Conservation (phyloP, 2,329 filamentous ascomycete species). For the Aplosporella prunicola region DNA sequence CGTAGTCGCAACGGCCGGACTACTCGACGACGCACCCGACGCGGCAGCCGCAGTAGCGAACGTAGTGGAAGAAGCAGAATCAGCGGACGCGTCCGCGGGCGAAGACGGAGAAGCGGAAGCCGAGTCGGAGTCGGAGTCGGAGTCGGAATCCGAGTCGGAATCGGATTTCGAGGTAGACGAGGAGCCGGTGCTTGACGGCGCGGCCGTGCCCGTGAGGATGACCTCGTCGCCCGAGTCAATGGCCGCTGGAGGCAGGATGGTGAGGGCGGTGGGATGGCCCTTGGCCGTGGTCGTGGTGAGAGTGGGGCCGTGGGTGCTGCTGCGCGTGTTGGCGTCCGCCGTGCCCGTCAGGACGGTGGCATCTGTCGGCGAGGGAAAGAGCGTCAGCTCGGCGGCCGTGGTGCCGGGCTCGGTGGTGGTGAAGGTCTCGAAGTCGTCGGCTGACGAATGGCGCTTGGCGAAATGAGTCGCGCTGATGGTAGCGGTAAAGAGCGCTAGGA, state of each 20-base stretch:
- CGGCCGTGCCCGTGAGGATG: not conserved
- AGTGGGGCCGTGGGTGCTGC: not conserved
- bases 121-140: not conserved
- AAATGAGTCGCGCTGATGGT: too few relatives aligned
- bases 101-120: not conserved
- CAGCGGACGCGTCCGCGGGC: not conserved
- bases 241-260: not conserved
- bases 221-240: not conserved
- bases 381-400: too few relatives aligned
- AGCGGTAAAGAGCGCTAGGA: too few relatives aligned
- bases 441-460: too few relatives aligned
- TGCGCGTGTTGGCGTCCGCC: not conserved
- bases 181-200: not conserved
- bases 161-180: not conserved
- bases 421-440: too few relatives aligned
- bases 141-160: not conserved
- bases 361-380: too few relatives aligned
- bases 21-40: not conserved
- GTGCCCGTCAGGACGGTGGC: conserved; percentile 1
- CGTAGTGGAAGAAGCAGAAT: not conserved
- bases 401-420: too few relatives aligned
- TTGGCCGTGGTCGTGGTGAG: not conserved
- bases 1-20: not conserved
- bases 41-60: not conserved
- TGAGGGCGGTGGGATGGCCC: not conserved